A percentile compares a stretch with the other conserved stretches of the same genome.
Evolutionary conservation across 345 rosid species (phyloP).

Genomic region (Physaria fendleri): DNA sequence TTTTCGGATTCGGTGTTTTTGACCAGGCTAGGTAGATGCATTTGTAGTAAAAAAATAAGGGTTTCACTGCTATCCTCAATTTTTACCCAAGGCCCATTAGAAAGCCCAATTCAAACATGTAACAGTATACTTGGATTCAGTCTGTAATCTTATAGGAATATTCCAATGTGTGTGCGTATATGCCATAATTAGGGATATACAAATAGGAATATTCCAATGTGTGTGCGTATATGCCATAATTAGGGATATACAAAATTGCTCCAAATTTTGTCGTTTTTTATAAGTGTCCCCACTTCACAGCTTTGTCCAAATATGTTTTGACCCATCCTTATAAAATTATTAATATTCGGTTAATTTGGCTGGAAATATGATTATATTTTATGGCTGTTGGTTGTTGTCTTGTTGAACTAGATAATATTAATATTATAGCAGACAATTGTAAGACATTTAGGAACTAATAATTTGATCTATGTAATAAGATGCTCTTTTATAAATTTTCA

Average conservation of each 20-base stretch:
- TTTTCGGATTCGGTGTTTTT: too few species aligned
- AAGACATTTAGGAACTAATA: constrained; percentile 17
- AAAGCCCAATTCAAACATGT: too few species aligned
- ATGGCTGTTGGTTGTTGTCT: constrained; percentile 33
- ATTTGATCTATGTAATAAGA: neutral
- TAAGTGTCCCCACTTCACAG: constrained; percentile 22
- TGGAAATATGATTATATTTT: constrained; percentile 24
- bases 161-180: constrained; percentile 14
- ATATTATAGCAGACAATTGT: constrained; percentile 19
- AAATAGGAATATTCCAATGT: neutral
- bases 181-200: neutral
- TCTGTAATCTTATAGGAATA: constrained; percentile 20
- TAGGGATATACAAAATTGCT: neutral
- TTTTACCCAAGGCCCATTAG: too few species aligned
- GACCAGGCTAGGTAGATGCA: too few species aligned
- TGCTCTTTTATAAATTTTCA: neutral
- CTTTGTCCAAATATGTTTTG: constrained; percentile 25
- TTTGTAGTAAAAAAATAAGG: too few species aligned
- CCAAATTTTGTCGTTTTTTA: constrained; percentile 20
- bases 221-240: neutral
- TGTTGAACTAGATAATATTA: constrained; percentile 28
- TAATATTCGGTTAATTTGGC: constrained; percentile 16
- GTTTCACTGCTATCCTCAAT: too few species aligned
- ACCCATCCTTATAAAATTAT: neutral
- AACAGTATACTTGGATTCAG: too few species aligned